Percentiles rank a stretch among this genome's conserved stretches.
These are phyloP conservation scores for Lentinula novae-zelandiae DNA, from an alignment of 1,284 basidiomycete genomes.

Conservation along the genomic window DNA sequence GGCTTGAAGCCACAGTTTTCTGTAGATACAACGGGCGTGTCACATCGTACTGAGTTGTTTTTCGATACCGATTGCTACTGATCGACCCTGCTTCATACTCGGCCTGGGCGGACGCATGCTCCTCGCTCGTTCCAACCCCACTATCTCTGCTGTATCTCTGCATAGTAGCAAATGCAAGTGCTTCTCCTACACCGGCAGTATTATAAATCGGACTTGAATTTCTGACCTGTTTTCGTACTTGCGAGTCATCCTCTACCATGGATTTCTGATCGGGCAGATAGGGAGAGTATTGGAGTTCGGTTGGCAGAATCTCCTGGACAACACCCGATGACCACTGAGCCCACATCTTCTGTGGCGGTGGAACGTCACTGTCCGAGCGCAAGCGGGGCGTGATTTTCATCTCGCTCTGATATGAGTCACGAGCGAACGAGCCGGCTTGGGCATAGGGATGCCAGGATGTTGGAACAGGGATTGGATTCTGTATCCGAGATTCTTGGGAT, in stretches of 20 bases:
- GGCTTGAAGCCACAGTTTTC: constrained; percentile 21
- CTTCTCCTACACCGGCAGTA: constrained; percentile 40
- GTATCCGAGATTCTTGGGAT: background rate
- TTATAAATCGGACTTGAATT: constrained; percentile 34
- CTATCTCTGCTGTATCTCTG: constrained; percentile 38
- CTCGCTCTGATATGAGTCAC: constrained; percentile 24
- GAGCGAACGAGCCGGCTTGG: constrained; percentile 16
- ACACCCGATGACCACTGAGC: constrained; percentile 42
- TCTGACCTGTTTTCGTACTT: constrained; percentile 15
- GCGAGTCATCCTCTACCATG: constrained; percentile 12
- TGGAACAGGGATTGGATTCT: constrained; percentile 1
- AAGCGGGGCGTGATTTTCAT: constrained; percentile 20
- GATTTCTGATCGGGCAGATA: constrained; percentile 25
- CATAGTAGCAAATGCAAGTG: constrained; percentile 37
- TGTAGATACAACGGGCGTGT: constrained; percentile 24
- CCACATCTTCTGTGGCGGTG: constrained; percentile 48
- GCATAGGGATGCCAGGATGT: constrained; percentile 30
- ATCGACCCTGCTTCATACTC: background rate
- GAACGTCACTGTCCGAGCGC: constrained; percentile 32
- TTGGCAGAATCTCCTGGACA: constrained; percentile 48
- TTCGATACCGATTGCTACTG: constrained; percentile 6
- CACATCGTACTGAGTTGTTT: constrained; percentile 34
- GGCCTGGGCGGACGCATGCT: background rate
- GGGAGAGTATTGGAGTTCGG: constrained; percentile 53
- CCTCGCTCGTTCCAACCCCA: constrained; percentile 44